Base-by-base conservation (phyloP, 768 basidiomycete genomes). In the Polyporus arcularius region DNA sequence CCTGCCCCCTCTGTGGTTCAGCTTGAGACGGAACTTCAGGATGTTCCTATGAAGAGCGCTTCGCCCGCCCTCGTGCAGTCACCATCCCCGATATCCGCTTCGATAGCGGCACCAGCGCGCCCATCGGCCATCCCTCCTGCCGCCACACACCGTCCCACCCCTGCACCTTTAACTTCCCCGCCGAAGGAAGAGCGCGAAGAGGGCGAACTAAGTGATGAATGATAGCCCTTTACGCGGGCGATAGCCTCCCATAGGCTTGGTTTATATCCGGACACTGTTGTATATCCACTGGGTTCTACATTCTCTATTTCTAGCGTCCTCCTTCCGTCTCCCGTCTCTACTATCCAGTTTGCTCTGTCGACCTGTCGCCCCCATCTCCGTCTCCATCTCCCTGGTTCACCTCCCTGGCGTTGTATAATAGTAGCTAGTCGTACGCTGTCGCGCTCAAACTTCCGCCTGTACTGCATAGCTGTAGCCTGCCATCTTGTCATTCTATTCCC, bases 151-250 rank as follows among this genome's bases (percentile, higher is more conserved):
- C 43, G 45, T 21, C 30, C 56, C 28, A 21, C 55, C 3, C 53
- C 57, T 1, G 18, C 53, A 32, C 38, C 56, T 12, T 9, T 32
- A 1, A 42, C 43, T 39, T 8, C 46, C n/a, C 51, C 61, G 9
- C 55, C 57, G 58, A 60, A 59, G 42, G 66, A 67, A 51, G 66
- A 67, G 48, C 64, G 63, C 12, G 66, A 67, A 35, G 66, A 67
- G 49, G 66, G 66, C n/a, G 66, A 67, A 51, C 64, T 67, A 21
- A 67, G 66, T 58, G 66, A 65, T 39, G 65, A 65, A 46, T 41
- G 42, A 52, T 42, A 38, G n/a, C 31, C 45, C 43, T 14, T 8
- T 14, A 31, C 14, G 18, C 49, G 49, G 49, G 31, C 5, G 9
- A 14, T 26, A 14, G 12, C 48, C 31, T 26, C 9, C 12, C 47